Conservation (phyloP, 1,284 basidiomycete genomes). For the Ustilago esculenta region DNA sequence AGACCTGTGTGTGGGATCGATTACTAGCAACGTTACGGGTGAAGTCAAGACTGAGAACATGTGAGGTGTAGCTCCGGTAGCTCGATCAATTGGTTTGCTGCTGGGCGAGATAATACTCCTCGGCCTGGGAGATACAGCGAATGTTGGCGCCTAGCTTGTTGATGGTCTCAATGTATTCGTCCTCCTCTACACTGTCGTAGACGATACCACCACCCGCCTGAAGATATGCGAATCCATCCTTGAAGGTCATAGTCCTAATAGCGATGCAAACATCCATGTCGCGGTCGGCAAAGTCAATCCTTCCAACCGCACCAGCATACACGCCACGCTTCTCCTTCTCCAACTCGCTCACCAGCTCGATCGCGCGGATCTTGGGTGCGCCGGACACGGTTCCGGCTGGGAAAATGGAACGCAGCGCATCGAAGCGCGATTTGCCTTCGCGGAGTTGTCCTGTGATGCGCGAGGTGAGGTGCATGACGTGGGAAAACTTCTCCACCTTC, state of each 20-base stretch:
- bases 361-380: slow-evolving; percentile 98
- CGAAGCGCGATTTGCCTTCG: slow-evolving; percentile 86
- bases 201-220: slow-evolving; percentile 96
- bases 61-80: too few relatives aligned
- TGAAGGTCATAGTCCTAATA: slow-evolving; percentile 97
- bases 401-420: slow-evolving; percentile 98
- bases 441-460: slow-evolving; percentile 90
- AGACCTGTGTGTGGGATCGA: too few relatives aligned
- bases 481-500: slow-evolving; percentile 93
- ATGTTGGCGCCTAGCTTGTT: slow-evolving; percentile 93
- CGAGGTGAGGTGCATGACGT: slow-evolving; percentile 97
- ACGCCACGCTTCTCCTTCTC: slow-evolving; percentile 92
- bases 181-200: slow-evolving; percentile 94
- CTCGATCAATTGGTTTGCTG: slow-evolving; percentile 1
- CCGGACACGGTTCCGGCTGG: slow-evolving; percentile 99
- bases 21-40: too few relatives aligned
- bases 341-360: slow-evolving; percentile 87
- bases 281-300: slow-evolving; percentile 93
- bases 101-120: slow-evolving; percentile 67
- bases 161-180: slow-evolving; percentile 94
- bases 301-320: slow-evolving; percentile 95
- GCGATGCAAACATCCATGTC: slow-evolving; percentile 99
- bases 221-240: slow-evolving; percentile 88
- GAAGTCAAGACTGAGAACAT: too few relatives aligned
- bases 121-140: slow-evolving; percentile 85